These are phyloP conservation scores for Mycosphaerella arachidis DNA, from an alignment of 2,329 filamentous ascomycete species.

Conservation along the genomic window DNA sequence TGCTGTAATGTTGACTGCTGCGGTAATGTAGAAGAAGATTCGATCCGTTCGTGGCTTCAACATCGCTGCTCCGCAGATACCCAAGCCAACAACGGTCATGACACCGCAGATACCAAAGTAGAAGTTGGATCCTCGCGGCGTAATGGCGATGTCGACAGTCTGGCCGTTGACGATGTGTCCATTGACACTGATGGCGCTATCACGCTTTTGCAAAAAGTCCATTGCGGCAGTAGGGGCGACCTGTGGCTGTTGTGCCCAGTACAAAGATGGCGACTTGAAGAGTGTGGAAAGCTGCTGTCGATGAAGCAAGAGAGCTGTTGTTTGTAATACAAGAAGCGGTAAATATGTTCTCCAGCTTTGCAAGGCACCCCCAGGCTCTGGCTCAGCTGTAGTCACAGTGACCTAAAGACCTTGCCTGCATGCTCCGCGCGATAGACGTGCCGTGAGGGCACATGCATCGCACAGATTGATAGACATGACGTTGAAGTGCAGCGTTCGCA, in stretches of 20 bases:
- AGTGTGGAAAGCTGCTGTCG: background rate
- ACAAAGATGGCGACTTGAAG: background rate
- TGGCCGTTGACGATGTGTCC: constrained; percentile 44
- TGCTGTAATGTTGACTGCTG: constrained; percentile 52
- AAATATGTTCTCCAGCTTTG: background rate
- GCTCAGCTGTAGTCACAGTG: background rate
- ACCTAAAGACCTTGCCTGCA: background rate
- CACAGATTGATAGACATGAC: background rate
- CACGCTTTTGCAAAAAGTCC: constrained; percentile 12
- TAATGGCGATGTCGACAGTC: constrained; percentile 56
- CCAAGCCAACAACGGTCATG: constrained; percentile 55
- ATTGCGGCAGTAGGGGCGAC: background rate
- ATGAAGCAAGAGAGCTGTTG: background rate
- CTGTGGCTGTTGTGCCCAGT: background rate
- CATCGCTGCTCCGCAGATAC: constrained; percentile 36
- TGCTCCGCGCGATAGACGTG: background rate
- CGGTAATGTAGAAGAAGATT: constrained; percentile 58
- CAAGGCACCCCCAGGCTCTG: background rate
- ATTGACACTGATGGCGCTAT: constrained; percentile 17
- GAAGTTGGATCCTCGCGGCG: constrained; percentile 56
- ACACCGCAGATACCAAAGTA: constrained; percentile 58
- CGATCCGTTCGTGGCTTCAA: constrained; percentile 45
- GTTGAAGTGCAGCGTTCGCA: background rate
- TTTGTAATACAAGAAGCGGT: background rate
- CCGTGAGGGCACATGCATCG: background rate